These are phyloP conservation scores for Anastatica hierochuntica DNA, from an alignment of 345 rosid genomes.

Conservation along the genomic window DNA sequence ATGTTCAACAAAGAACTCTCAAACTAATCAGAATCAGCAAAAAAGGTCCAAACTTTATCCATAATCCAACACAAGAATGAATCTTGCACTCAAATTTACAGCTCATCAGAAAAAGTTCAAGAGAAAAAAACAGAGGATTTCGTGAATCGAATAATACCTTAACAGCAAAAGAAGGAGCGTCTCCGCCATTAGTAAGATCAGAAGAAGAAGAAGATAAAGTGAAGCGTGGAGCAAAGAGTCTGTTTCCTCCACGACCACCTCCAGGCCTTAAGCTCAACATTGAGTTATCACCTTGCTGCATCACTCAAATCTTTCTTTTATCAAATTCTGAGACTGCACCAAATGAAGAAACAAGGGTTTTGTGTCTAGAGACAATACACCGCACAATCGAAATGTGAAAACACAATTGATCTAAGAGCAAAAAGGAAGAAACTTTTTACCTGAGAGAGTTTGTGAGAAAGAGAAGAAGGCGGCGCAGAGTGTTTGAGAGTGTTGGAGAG, in stretches of 20 bases:
- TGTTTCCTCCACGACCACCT: conserved; percentile 28
- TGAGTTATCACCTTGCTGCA: conserved; percentile 20
- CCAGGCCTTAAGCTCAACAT: conserved; percentile 30
- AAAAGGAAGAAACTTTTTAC: neutral
- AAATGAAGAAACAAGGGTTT: no score
- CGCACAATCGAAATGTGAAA: neutral
- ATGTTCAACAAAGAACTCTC: neutral
- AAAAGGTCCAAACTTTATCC: conserved; percentile 3
- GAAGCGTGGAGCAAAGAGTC: conserved; percentile 16
- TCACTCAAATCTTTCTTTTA: conserved; percentile 2
- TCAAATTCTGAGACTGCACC: neutral
- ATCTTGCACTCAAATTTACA: neutral
- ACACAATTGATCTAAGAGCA: neutral
- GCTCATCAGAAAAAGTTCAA: neutral
- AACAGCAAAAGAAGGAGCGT: conserved; percentile 18
- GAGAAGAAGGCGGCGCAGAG: conserved; percentile 16
- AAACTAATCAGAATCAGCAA: conserved; percentile 4
- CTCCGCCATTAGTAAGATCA: neutral
- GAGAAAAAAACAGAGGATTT: neutral
- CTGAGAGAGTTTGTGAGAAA: conserved; percentile 4
- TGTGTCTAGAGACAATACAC: no score
- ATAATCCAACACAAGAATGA: conserved; percentile 3
- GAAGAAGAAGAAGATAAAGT: conserved; percentile 12
- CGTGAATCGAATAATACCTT: neutral
- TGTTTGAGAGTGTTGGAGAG: no score